Base-by-base conservation (phyloP, 768 basidiomycete species). In the Hemileccinum rubropunctum region DNA sequence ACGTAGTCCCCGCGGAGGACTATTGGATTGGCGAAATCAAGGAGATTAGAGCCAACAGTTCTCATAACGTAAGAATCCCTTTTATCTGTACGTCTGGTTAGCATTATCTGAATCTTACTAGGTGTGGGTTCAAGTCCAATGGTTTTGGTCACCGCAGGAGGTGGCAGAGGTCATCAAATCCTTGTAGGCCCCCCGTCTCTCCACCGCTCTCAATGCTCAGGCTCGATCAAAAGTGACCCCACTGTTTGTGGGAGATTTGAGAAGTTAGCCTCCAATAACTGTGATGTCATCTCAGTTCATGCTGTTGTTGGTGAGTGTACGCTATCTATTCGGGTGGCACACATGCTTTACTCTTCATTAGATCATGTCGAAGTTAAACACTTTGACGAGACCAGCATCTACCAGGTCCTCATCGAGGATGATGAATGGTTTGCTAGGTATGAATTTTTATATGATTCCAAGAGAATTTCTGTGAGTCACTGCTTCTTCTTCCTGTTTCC, bases 131-230 rank as follows among this genome's bases (percentile, higher is more conserved):
- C 61, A 54, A 10, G 72, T 84, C 0, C 73, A 77, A 42, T 85
- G 83, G 83, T 82, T 67, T 42, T 85, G 79, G 63, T 71, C 75
- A 1, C 70, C 73, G 0, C 42, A 65, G n/a, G 83, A 85, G 32
- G 74, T 79, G 0, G 65, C 67, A 0, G 54, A 54, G 2, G 65
- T 73, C 0, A 58, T 78, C 27, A 75, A 76, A 27, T 75, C 77
- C 2, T 80, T 82, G 80, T 82, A 48, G 48, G 78, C 69, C 5
- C n/a, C 12, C 2, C 8, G 4, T 26, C 9, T 43, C 2, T 34
- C 5, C 2, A 3, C 13, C 0, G 6, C 28, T 28, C 11, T 30
- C 26, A 15, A 17, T 30, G 17, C 20, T 48, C 13, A 46, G 34
- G 6, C 32, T n/a, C 30, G 41, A 11, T 26, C 40, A 30, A 54